Base-by-base conservation (phyloP, 176 grass and related monocot species). In the Cocos nucifera region DNA sequence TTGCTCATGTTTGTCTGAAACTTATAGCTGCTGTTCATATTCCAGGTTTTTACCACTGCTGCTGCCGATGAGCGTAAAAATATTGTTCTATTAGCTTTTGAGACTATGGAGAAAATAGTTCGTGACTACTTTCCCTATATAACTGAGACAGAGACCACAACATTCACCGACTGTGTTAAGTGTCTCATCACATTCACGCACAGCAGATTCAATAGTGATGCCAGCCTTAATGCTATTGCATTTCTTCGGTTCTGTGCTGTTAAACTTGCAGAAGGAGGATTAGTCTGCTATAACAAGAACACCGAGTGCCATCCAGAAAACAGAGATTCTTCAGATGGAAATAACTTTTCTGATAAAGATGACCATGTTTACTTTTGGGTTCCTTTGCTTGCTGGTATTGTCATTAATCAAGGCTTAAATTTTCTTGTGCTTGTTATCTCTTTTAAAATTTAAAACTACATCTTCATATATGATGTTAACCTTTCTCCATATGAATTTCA, bases 161-260 rank as follows among this genome's bases (percentile, higher is more conserved):
- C 81, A 59, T 98, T 98, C 70, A 88, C 84, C 28, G 93, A 98
- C 74, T 98, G 93, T 76, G 87, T 92, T 21, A 80, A 90, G 58
- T 98, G 87, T 76, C 87, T 98, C 57, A 74, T 98, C 69, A 66
- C 93, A 54, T 98, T 98, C 75, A 98, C 87, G 56, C 83, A 76
- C 66, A 98, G 93, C 63, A 86, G 87, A 72, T 98, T 92, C 69
- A 98, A 66, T 71, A 98, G 87, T 30, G 93, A 98, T 65, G 84
- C 84, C 27, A 98, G 85, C 67, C 80, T 98, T 57, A 98, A 98
- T 50, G 87, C 93, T 73, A 98, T 98, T 49, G 87, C 87, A 14
- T 98, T 98, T 83, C 80, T 98, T 27, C 75, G 87, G 18, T 98
- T 92, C 76, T 98, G 93, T 76, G 93, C 87, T 63, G 81, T 88